Evolutionary conservation across 768 basidiomycete genomes (phyloP), one percentile per base, ranked within the genome.

Genomic region (Myochromella boudieri): DNA sequence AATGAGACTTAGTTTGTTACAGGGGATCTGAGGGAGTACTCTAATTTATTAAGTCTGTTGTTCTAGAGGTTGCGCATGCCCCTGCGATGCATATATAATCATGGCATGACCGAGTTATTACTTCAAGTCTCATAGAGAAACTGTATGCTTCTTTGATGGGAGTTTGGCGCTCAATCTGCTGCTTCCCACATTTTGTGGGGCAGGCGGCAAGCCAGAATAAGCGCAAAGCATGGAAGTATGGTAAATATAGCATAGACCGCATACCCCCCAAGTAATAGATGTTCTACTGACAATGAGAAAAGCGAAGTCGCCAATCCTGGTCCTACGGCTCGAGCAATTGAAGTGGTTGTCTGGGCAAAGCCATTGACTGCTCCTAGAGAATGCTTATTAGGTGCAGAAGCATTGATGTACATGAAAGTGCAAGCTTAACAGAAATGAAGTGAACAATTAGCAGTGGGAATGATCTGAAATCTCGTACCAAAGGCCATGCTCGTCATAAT

Each of bases 321-420:
- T 1, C 77, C 78, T 17, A 80, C 65, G 3, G 76, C 77, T 32
- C 77, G 70, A 0, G 72, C 69, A 8, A 74, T 60, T 2, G 76
- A 71, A 1, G 68, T 69, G 1, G 68, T 62, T 12, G 71, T 78
- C 49, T 74, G 74, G 0, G 67, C 69, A 12, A 82, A 59, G 7
- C 80, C 80, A 47, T 81, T 76, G 8, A 71, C 73, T 1, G 75
- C 72, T 18, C 80, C 80, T 3, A 81, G 65, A 0, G 75, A 75
- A 4, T 63, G 66, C 51, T 71, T 76, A 44, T 72, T 72, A 0
- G 80, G 78, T 3, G 77, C 61, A 11, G 77, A 72, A 9, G 71
- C 64, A 0, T 78, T 80, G 44, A 81, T 60, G 46, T 70, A 80
- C 59, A 82, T 71, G 36, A 76, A 76, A 5, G 77, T 70, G 22